Conservation (phyloP, 805 yeast species). For the Starmerella geochares region DNA sequence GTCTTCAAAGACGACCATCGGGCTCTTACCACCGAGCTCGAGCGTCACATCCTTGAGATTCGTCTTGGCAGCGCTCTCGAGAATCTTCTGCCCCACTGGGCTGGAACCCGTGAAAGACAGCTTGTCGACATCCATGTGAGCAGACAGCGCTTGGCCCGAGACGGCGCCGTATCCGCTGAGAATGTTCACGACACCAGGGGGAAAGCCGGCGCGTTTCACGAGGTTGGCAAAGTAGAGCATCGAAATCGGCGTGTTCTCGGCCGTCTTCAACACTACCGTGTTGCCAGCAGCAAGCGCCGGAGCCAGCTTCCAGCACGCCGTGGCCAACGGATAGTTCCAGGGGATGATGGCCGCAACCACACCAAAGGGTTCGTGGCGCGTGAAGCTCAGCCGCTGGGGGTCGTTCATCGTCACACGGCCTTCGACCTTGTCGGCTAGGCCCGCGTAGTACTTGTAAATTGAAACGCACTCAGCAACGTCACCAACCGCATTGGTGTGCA, state of each 20-base stretch:
- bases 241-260: constrained; percentile 85
- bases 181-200: constrained; percentile 82
- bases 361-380: constrained; percentile 83
- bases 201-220: constrained; percentile 74
- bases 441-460: constrained; percentile 76
- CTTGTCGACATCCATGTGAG: constrained; percentile 74
- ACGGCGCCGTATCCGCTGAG: constrained; percentile 78
- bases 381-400: constrained; percentile 58
- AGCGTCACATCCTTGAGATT: constrained; percentile 83
- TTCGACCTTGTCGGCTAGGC: constrained; percentile 78
- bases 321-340: constrained; percentile 91
- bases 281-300: constrained; percentile 90
- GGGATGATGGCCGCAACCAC: constrained; percentile 95
- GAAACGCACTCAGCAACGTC: constrained; percentile 62
- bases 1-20: constrained; percentile 78
- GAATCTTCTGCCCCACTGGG: constrained; percentile 73
- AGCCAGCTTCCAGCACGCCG: constrained; percentile 91
- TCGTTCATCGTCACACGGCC: constrained; percentile 74
- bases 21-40: constrained; percentile 96
- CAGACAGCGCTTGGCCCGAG: constrained; percentile 71
- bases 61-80: constrained; percentile 68
- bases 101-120: constrained; percentile 95
- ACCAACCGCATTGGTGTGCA: constrained; percentile 47
- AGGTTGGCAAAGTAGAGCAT: constrained; percentile 65
- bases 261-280: constrained; percentile 77